phyloP scores from a whole-genome alignment of 768 basidiomycete species.

The Trametes meyenii region DNA sequence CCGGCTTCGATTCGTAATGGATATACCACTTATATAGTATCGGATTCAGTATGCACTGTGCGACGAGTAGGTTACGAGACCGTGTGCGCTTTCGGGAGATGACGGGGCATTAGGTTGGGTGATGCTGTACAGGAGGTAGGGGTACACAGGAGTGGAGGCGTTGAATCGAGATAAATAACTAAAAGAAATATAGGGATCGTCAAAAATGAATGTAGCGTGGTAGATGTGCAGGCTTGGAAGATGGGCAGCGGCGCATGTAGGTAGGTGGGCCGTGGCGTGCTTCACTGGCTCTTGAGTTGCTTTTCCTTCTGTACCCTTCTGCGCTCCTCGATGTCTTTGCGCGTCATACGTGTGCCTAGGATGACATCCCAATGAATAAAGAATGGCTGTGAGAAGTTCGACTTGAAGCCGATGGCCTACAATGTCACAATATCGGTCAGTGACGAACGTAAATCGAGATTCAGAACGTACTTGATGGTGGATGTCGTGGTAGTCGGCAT shows the following conservation, averaged over 20 bases:
- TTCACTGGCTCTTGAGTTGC: constrained; percentile 16
- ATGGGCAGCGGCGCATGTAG: too few species aligned
- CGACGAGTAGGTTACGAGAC: too few species aligned
- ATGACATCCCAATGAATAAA: constrained; percentile 92
- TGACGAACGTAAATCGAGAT: not conserved
- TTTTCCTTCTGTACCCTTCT: constrained; percentile 22
- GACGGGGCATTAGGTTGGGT: too few species aligned
- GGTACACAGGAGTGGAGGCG: too few species aligned
- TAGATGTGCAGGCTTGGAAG: too few species aligned
- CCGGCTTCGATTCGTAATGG: not conserved
- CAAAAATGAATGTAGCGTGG: not conserved
- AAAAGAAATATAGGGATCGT: not conserved
- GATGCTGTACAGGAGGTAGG: too few species aligned
- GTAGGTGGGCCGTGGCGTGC: not conserved
- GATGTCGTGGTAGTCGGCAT: constrained; percentile 96
- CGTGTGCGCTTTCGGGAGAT: too few species aligned
- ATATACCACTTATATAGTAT: not conserved
- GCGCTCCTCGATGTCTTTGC: constrained; percentile 61
- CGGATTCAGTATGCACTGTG: too few species aligned
- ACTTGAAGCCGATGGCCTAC: constrained; percentile 84
- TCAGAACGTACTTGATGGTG: constrained; percentile 78
- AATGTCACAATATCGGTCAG: not conserved
- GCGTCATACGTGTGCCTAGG: constrained; percentile 82
- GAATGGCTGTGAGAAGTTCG: constrained; percentile 94
- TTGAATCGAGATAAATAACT: too few species aligned